Evolutionary conservation across 2,329 filamentous ascomycete species (phyloP).

Genomic region (Penicillium sclerotiorum): DNA sequence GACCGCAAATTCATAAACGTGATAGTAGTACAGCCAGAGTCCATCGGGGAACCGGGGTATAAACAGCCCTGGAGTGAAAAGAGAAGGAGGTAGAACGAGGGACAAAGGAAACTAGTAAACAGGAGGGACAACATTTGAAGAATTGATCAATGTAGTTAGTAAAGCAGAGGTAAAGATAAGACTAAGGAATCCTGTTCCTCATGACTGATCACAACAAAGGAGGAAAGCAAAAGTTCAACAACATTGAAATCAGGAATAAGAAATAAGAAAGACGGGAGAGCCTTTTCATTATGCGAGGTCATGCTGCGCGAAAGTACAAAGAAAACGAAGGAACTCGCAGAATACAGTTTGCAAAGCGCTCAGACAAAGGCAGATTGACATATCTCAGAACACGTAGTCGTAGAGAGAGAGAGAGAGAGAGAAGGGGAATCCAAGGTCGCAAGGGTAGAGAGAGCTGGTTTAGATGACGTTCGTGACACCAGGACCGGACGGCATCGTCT

Average conservation of each 20-base stretch:
- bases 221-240: neutral
- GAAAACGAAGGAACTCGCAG: conserved; percentile 7
- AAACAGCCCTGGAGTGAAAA: conserved; percentile 9
- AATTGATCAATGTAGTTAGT: no score
- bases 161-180: conserved; percentile 5
- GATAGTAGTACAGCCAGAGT: conserved; percentile 30
- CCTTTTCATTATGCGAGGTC: conserved; percentile 21
- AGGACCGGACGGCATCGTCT: conserved; percentile 27
- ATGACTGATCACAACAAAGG: conserved; percentile 9
- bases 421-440: neutral
- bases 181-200: conserved; percentile 21
- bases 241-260: conserved; percentile 4
- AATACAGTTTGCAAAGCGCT: conserved; percentile 23
- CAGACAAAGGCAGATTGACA: conserved; percentile 23
- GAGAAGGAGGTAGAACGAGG: conserved; percentile 1
- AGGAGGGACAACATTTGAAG: no score
- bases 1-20: conserved; percentile 20
- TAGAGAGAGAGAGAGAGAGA: conserved; percentile 17
- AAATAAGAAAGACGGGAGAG: conserved; percentile 3
- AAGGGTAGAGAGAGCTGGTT: conserved; percentile 11
- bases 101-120: neutral
- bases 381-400: conserved; percentile 30
- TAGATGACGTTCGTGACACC: conserved; percentile 40
- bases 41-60: conserved; percentile 34
- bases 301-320: conserved; percentile 17